Evolutionary conservation across 306 rosid species (phyloP).

Genomic region (Quillaja saponaria): DNA sequence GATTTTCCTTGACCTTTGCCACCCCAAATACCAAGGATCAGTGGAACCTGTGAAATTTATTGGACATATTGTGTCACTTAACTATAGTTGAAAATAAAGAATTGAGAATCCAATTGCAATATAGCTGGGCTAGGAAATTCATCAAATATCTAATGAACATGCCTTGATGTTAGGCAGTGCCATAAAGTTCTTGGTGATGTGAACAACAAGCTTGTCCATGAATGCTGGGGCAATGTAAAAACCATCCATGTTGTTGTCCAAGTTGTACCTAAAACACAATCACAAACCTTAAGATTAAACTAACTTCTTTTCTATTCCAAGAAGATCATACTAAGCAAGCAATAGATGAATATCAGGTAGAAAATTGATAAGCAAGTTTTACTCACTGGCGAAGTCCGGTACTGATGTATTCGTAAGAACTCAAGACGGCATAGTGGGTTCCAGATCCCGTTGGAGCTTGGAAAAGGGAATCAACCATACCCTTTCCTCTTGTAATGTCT

Average conservation of each 20-base stretch:
- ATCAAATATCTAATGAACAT: not conserved
- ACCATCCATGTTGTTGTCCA: slow-evolving; percentile 76
- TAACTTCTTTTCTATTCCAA: slow-evolving; percentile 4
- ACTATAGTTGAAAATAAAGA: not conserved
- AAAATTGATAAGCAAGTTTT: not conserved
- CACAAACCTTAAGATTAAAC: slow-evolving; percentile 18
- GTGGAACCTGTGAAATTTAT: slow-evolving; percentile 64
- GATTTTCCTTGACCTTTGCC: slow-evolving; percentile 99
- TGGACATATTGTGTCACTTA: slow-evolving; percentile 1
- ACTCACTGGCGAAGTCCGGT: slow-evolving; percentile 72
- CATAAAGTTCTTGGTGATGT: slow-evolving; percentile 93
- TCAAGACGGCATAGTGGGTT: slow-evolving; percentile 79
- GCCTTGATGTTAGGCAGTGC: slow-evolving; percentile 90
- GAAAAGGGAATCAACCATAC: slow-evolving; percentile 79
- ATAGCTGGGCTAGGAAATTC: not conserved
- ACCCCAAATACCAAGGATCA: slow-evolving; percentile 98
- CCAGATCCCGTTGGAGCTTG: slow-evolving; percentile 68
- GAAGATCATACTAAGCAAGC: slow-evolving; percentile 8
- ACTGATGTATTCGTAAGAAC: slow-evolving; percentile 86
- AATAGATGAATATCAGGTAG: not conserved
- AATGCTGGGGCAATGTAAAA: slow-evolving; percentile 94
- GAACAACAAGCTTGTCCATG: slow-evolving; percentile 98
- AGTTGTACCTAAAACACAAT: slow-evolving; percentile 51
- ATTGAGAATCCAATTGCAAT: not conserved
- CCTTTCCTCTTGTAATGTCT: slow-evolving; percentile 97